Evolutionary conservation across 225 moss, liverwort and hornwort species (phyloP).

Genomic region (Sphagnum tenellum): DNA sequence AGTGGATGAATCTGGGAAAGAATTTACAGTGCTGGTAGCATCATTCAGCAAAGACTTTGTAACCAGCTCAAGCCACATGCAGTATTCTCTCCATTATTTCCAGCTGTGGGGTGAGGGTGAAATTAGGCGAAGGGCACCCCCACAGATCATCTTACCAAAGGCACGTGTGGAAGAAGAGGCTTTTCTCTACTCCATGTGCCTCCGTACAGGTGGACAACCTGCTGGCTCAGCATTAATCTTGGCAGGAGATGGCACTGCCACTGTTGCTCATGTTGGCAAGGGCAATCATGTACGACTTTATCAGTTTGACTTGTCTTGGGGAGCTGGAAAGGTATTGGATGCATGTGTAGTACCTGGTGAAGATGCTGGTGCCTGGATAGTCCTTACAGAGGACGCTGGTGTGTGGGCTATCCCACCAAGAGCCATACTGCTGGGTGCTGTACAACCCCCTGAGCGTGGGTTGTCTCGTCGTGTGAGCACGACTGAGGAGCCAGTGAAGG

Average conservation of each 20-base stretch:
- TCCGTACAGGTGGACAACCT: slow-evolving; percentile 78
- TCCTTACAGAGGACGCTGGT: slow-evolving; percentile 91
- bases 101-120: slow-evolving; percentile 29
- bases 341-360: slow-evolving; percentile 74
- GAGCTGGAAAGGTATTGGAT: slow-evolving; percentile 83
- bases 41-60: slow-evolving; percentile 54
- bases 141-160: slow-evolving; percentile 74
- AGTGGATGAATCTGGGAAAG: slow-evolving; percentile 60
- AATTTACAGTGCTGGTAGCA: slow-evolving; percentile 62
- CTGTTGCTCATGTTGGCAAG: slow-evolving; percentile 54
- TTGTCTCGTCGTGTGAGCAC: slow-evolving; percentile 38
- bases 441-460: slow-evolving; percentile 45
- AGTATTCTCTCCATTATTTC: slow-evolving; percentile 74
- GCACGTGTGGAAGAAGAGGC: slow-evolving; percentile 80
- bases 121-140: slow-evolving; percentile 45
- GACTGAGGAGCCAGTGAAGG: slow-evolving; percentile 36
- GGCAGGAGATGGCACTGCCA: slow-evolving; percentile 79
- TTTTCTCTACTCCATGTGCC: slow-evolving; percentile 77
- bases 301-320: slow-evolving; percentile 78
- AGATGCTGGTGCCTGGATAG: slow-evolving; percentile 72
- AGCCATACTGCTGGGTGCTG: slow-evolving; percentile 46
- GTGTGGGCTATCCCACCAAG: slow-evolving; percentile 87
- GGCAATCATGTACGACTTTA: slow-evolving; percentile 60
- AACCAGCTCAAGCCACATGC: slow-evolving; percentile 57
- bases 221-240: slow-evolving; percentile 72